Evolutionary conservation across 2,329 filamentous ascomycete genomes (phyloP).

Genomic region (Arthrobotrys sphaeroides): DNA sequence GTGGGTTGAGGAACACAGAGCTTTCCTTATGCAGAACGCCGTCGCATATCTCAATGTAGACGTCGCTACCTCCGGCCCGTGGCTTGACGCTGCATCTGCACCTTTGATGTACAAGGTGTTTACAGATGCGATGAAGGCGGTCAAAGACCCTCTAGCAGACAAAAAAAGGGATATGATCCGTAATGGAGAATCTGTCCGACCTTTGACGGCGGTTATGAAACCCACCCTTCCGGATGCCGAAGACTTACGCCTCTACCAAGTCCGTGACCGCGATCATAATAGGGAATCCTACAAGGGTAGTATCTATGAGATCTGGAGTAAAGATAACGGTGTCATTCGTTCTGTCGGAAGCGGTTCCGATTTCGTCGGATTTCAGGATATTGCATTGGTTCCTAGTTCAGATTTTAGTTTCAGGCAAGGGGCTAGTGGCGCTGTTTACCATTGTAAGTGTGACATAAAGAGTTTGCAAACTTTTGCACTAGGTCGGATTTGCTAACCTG

Average conservation of each 20-base stretch:
- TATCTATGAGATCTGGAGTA: slow-evolving; percentile 70
- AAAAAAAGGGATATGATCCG: slow-evolving; percentile 30
- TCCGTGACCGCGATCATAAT: slow-evolving; percentile 87
- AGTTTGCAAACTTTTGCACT: slow-evolving; percentile 85
- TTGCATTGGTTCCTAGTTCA: slow-evolving; percentile 78
- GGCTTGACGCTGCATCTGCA: slow-evolving; percentile 82
- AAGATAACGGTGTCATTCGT: slow-evolving; percentile 64
- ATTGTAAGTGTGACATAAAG: slow-evolving; percentile 89
- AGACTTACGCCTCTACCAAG: slow-evolving; percentile 63
- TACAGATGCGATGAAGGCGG: slow-evolving; percentile 40
- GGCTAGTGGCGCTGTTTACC: slow-evolving; percentile 35
- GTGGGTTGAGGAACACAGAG: slow-evolving; percentile 83
- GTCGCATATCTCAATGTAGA: slow-evolving; percentile 93
- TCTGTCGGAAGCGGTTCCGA: slow-evolving; percentile 77
- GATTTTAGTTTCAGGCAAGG: slow-evolving; percentile 72
- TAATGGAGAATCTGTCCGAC: slow-evolving; percentile 34
- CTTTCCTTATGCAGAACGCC: slow-evolving; percentile 76
- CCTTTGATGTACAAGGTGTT: slow-evolving; percentile 72
- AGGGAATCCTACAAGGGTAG: slow-evolving; percentile 84
- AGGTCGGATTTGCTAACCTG: slow-evolving; percentile 78
- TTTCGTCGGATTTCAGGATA: slow-evolving; percentile 76
- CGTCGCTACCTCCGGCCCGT: slow-evolving; percentile 76
- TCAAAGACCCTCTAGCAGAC: slow-evolving; percentile 42
- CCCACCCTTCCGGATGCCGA: slow-evolving; percentile 5
- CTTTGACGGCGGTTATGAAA: slow-evolving; percentile 7